Conservation (phyloP, 305 asterid species). For the Euphrasia arctica region DNA sequence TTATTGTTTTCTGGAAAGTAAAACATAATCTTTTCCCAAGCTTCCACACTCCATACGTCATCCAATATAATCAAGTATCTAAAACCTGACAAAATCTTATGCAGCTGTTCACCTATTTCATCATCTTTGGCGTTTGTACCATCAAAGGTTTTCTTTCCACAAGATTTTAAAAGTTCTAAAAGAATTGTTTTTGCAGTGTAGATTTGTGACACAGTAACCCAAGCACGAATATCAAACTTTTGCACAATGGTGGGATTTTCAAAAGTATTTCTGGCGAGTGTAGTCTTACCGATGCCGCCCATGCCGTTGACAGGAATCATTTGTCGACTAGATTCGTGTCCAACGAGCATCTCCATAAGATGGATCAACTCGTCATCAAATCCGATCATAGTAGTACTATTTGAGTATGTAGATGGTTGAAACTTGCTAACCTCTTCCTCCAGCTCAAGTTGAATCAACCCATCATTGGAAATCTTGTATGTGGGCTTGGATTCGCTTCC, state of each 20-base stretch:
- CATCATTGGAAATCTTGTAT: no score
- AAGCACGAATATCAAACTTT: neutral
- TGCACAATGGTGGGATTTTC: neutral
- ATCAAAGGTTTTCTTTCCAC: no score
- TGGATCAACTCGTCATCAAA: no score
- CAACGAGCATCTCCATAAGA: no score
- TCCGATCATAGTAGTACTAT: neutral
- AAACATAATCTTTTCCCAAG: neutral
- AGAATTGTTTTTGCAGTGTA: neutral
- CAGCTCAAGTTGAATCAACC: no score
- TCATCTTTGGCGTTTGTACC: neutral
- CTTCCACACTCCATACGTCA: conserved; percentile 3
- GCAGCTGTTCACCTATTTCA: neutral
- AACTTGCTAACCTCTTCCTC: neutral
- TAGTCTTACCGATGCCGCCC: no score
- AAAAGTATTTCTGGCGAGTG: neutral
- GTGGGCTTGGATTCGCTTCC: neutral
- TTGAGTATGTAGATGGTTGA: no score
- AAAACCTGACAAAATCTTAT: neutral
- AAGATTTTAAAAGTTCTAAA: no score
- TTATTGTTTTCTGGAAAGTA: neutral
- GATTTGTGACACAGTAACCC: neutral
- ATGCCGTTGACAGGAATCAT: no score
- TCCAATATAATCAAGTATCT: conserved; percentile 8
- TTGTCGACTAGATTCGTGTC: no score